Evolutionary conservation across 2,329 filamentous ascomycete species (phyloP).

Genomic region (Ambrosiella cleistominuta): DNA sequence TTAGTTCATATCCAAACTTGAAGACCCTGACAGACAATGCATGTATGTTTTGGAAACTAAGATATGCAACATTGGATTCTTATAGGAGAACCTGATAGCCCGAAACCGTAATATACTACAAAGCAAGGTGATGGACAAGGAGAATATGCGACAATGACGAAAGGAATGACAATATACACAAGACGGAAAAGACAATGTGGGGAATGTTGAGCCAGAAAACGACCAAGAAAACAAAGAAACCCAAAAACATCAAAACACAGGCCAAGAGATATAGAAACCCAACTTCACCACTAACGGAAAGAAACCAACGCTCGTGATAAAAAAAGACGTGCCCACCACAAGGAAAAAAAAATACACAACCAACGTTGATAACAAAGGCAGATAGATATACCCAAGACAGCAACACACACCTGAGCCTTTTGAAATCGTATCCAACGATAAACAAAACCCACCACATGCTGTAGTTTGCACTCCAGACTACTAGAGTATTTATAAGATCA

Average conservation of each 20-base stretch:
- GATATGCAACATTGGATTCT: too few relatives aligned
- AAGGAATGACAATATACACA: not conserved
- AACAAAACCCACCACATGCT: too few relatives aligned
- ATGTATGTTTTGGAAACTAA: not conserved
- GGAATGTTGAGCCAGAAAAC: not conserved
- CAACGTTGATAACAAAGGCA: not conserved
- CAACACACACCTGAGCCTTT: not conserved
- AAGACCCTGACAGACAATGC: not conserved
- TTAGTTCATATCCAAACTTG: not conserved
- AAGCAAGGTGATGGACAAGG: not conserved
- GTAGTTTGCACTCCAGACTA: not conserved
- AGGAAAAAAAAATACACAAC: slow-evolving; percentile 1
- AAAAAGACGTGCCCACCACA: not conserved
- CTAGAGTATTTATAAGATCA: slow-evolving; percentile 28
- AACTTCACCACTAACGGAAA: not conserved
- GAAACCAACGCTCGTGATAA: not conserved
- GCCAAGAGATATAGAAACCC: not conserved
- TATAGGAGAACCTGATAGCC: too few relatives aligned
- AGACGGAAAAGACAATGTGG: not conserved
- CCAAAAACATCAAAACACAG: not conserved
- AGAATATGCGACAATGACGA: not conserved
- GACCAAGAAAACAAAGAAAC: not conserved
- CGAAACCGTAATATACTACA: not conserved
- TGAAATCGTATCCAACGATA: too few relatives aligned
- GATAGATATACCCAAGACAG: slow-evolving; percentile 1